A percentile compares a stretch with the other conserved stretches of the same genome.
Conservation (phyloP, 495 filamentous ascomycete species). For the Schizothecium vesticola region DNA sequence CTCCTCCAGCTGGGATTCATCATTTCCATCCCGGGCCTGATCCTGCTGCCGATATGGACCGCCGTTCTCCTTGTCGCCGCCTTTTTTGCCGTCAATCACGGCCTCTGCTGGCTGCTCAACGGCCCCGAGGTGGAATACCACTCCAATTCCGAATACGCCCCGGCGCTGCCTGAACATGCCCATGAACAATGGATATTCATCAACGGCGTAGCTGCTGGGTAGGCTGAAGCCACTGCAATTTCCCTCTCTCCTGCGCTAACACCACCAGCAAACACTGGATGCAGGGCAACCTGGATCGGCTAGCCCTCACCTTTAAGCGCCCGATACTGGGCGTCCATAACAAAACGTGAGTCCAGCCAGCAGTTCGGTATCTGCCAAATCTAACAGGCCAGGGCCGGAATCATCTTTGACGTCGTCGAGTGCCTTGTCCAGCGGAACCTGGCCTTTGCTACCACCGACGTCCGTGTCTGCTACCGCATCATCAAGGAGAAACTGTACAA, state of each 20-base stretch:
- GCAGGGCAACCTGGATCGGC: constrained; percentile 63
- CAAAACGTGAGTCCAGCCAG: constrained; percentile 46
- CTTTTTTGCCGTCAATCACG: constrained; percentile 44
- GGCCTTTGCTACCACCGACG: constrained; percentile 63
- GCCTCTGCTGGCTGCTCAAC: constrained; percentile 48
- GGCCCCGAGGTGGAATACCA: constrained; percentile 36
- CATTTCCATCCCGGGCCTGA: constrained; percentile 41
- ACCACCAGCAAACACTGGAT: constrained; percentile 49
- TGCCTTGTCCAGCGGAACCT: constrained; percentile 75
- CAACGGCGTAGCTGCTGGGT: constrained; percentile 63
- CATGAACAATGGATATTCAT: constrained; percentile 71
- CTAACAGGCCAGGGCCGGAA: constrained; percentile 35
- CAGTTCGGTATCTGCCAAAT: neutral
- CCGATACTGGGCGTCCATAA: constrained; percentile 79
- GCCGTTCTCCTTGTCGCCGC: constrained; percentile 27
- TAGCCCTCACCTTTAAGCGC: constrained; percentile 69
- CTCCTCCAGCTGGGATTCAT: constrained; percentile 48
- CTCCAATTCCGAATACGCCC: constrained; percentile 40
- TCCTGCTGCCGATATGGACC: constrained; percentile 51
- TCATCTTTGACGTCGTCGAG: constrained; percentile 70
- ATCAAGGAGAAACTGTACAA: constrained; percentile 57
- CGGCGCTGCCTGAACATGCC: constrained; percentile 36
- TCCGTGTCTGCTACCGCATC: constrained; percentile 51
- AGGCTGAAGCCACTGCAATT: constrained; percentile 17
- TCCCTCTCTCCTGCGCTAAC: neutral